Conservation (phyloP, 371 early-diverging fungal species). For the Vairimorpha ceranae region DNA sequence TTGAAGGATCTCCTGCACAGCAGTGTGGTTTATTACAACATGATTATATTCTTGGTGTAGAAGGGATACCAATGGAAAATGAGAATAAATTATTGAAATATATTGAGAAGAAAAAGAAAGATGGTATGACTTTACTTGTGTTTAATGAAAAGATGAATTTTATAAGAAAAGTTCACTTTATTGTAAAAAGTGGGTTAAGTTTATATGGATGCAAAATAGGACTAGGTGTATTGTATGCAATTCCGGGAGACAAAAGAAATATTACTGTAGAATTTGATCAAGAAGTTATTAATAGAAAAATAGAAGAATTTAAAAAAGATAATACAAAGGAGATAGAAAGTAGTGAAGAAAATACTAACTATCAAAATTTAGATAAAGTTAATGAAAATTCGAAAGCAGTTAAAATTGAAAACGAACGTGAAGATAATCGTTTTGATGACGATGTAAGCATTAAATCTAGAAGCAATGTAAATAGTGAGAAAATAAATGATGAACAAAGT, state of each 20-base stretch:
- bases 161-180: conserved; percentile 43
- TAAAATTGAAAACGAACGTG: no score
- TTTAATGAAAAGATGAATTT: conserved; percentile 42
- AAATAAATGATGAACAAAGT: no score
- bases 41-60: conserved; percentile 57
- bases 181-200: conserved; percentile 25
- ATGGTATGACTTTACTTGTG: conserved; percentile 28
- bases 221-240: conserved; percentile 41
- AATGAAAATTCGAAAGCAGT: no score
- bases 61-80: conserved; percentile 18
- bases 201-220: conserved; percentile 54
- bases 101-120: conserved; percentile 34
- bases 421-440: no score
- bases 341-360: background rate
- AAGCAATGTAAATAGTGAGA: no score
- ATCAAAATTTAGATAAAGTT: background rate
- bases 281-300: background rate
- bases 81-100: conserved; percentile 29
- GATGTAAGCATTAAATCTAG: no score
- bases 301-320: background rate
- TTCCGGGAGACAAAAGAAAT: conserved; percentile 20
- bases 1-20: conserved; percentile 39
- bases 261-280: conserved; percentile 10
- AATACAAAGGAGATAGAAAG: conserved; percentile 3
- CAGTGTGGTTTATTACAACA: conserved; percentile 41